These are phyloP conservation scores for Rhododendron molle DNA, from an alignment of 148 eudicot species.

Conservation along the genomic window DNA sequence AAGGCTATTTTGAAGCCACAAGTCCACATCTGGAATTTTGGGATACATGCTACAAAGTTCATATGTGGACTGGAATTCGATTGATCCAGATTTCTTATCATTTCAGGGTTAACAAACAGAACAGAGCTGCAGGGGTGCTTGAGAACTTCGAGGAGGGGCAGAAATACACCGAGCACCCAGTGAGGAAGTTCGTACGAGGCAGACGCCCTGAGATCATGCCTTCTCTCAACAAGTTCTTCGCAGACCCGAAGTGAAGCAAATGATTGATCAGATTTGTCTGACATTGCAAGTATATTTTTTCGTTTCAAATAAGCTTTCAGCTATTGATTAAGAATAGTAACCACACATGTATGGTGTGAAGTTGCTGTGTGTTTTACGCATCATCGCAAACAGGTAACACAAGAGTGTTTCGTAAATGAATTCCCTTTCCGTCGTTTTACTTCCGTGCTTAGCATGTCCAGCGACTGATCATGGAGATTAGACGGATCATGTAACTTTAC, in stretches of 20 bases:
- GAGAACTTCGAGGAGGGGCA: slow-evolving; percentile 62
- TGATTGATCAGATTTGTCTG: neutral
- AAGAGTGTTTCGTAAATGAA: neutral
- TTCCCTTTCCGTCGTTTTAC: neutral
- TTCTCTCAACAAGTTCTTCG: slow-evolving; percentile 18
- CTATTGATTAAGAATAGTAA: neutral
- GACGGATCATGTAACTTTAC: neutral
- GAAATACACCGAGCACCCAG: slow-evolving; percentile 40
- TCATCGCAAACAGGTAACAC: neutral
- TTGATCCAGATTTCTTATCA: neutral
- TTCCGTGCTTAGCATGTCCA: neutral
- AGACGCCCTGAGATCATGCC: slow-evolving; percentile 51
- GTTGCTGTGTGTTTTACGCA: neutral
- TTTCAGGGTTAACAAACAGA: slow-evolving; percentile 54
- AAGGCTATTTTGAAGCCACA: neutral
- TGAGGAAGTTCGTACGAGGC: slow-evolving; percentile 53
- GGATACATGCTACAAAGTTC: neutral
- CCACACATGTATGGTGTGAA: neutral
- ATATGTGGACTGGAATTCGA: neutral
- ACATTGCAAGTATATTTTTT: neutral
- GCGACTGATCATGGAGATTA: neutral
- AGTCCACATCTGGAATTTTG: neutral
- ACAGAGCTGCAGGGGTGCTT: slow-evolving; percentile 58
- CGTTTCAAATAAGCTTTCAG: neutral
- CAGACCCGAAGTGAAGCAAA: slow-evolving; percentile 3